phyloP scores from a whole-genome alignment of 2,329 filamentous ascomycete genomes.

The Pseudocercospora cruenta region DNA sequence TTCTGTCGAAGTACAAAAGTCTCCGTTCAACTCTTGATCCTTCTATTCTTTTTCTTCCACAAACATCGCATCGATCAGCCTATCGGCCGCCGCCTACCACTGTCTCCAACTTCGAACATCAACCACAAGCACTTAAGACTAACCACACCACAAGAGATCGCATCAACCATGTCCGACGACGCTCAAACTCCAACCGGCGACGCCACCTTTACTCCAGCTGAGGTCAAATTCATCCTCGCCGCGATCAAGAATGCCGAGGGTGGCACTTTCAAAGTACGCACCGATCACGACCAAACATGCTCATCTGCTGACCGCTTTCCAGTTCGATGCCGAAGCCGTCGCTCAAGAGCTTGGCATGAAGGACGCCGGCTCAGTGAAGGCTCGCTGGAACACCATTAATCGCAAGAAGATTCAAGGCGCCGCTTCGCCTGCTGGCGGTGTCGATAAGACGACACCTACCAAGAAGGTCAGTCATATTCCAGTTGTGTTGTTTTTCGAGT shows the following conservation, averaged over 20 bases:
- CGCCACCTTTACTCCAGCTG: background rate
- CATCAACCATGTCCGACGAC: background rate
- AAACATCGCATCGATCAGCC: background rate
- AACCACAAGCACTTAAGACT: background rate
- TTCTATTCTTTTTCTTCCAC: background rate
- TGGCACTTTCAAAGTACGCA: conserved; percentile 2
- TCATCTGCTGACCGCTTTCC: background rate
- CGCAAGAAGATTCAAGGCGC: conserved; percentile 7
- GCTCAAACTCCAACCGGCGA: background rate
- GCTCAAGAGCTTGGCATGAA: conserved; percentile 6
- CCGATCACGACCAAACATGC: background rate
- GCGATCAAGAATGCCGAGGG: conserved; percentile 7
- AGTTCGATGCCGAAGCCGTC: conserved; percentile 6
- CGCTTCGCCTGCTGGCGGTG: background rate
- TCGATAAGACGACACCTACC: background rate
- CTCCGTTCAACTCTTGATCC: background rate
- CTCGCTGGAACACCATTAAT: conserved; percentile 8
- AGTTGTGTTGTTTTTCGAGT: background rate
- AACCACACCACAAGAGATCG: background rate
- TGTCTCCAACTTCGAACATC: background rate
- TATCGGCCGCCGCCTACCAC: background rate
- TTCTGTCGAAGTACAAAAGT: background rate
- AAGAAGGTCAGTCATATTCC: background rate
- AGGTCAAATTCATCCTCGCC: conserved; percentile 8
- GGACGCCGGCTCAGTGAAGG: background rate